Percentiles rank a stretch among this genome's conserved stretches.
phyloP scores from a whole-genome alignment of 1,139 yeast genomes.

The Sugiyamaella japonica region DNA sequence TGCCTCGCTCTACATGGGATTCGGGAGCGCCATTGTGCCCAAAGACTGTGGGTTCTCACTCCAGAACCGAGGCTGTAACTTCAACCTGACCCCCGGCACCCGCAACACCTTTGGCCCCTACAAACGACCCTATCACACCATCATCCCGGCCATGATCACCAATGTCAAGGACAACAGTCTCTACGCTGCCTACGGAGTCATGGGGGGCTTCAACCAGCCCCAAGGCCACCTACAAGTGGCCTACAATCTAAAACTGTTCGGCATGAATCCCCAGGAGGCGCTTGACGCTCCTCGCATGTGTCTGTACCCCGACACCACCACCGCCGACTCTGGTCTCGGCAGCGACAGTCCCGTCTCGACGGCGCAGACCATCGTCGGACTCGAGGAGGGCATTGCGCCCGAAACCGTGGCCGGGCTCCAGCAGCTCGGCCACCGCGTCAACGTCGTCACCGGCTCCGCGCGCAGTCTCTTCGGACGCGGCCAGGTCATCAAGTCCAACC shows the following conservation, averaged over 20 bases:
- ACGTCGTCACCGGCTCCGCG: slow-evolving; percentile 47
- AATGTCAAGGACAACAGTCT: slow-evolving; percentile 45
- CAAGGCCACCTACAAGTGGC: slow-evolving; percentile 83
- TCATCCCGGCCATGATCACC: slow-evolving; percentile 79
- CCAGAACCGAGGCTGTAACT: slow-evolving; percentile 77
- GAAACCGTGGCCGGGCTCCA: slow-evolving; percentile 49
- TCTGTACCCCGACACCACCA: slow-evolving; percentile 51
- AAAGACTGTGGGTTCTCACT: slow-evolving; percentile 67
- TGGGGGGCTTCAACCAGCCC: slow-evolving; percentile 91
- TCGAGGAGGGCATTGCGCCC: slow-evolving; percentile 63
- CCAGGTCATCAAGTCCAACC: slow-evolving; percentile 58
- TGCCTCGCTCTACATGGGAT: slow-evolving; percentile 68
- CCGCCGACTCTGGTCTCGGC: slow-evolving; percentile 57
- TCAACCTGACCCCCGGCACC: slow-evolving; percentile 58
- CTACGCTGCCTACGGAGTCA: slow-evolving; percentile 74
- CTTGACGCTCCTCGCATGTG: slow-evolving; percentile 76
- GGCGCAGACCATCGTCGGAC: slow-evolving; percentile 51
- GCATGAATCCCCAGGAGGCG: slow-evolving; percentile 70
- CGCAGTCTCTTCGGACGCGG: slow-evolving; percentile 66
- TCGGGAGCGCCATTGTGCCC: slow-evolving; percentile 74
- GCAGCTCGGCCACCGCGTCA: slow-evolving; percentile 59
- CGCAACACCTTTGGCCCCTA: slow-evolving; percentile 65
- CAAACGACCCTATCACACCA: slow-evolving; percentile 81
- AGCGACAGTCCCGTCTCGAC: slow-evolving; percentile 68
- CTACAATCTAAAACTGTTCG: slow-evolving; percentile 62